Conservation (phyloP, 2,329 filamentous ascomycete species). For the Camillea tinctor region DNA sequence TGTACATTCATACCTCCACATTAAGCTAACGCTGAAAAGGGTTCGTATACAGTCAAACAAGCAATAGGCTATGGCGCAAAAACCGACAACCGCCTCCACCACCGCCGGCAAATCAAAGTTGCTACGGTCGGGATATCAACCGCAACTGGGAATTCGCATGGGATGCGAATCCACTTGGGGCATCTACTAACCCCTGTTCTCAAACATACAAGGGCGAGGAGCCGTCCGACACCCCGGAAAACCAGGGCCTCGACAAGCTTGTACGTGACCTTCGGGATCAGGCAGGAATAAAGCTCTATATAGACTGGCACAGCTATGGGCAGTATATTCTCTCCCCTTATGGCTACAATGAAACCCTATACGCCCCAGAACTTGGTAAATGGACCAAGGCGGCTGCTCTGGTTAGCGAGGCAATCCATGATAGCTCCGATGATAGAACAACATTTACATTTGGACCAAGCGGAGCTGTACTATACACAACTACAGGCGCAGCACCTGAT, state of each 20-base stretch:
- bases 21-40: conserved; percentile 34
- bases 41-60: conserved; percentile 58
- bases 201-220: conserved; percentile 43
- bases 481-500: conserved; percentile 25
- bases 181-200: conserved; percentile 48
- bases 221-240: conserved; percentile 46
- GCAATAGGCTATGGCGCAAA: conserved; percentile 59
- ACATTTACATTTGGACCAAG: conserved; percentile 27
- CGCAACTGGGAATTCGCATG: conserved; percentile 54
- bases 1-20: not conserved
- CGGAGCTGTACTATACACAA: conserved; percentile 25
- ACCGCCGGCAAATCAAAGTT: conserved; percentile 32
- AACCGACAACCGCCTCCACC: conserved; percentile 42
- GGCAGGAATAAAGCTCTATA: conserved; percentile 52
- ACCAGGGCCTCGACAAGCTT: conserved; percentile 39
- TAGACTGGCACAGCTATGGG: conserved; percentile 59
- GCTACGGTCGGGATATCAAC: conserved; percentile 53
- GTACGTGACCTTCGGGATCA: conserved; percentile 32
- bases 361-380: conserved; percentile 41
- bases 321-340: conserved; percentile 55
- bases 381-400: conserved; percentile 36
- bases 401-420: conserved; percentile 33
- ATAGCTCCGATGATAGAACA: conserved; percentile 30
- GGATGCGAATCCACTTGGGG: conserved; percentile 42
- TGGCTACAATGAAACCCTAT: conserved; percentile 51